A percentile compares a stretch with the other conserved stretches of the same genome.
These are phyloP conservation scores for Penicillium nucicola DNA, from an alignment of 495 filamentous ascomycete species.

Conservation along the genomic window DNA sequence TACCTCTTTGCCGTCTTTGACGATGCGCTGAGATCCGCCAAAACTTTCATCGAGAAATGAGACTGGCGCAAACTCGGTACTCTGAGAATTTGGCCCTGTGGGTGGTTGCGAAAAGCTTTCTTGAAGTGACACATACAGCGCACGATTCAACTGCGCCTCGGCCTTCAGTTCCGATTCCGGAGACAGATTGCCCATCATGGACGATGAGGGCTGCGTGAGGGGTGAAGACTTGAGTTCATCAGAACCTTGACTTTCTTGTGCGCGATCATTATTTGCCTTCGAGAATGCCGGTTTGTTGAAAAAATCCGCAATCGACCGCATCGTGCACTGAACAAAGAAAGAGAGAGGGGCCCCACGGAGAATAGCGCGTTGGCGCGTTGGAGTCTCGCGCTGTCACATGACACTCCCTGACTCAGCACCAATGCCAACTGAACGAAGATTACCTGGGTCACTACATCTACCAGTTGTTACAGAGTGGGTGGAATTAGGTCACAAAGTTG, in stretches of 20 bases:
- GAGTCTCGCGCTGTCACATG: conserved; percentile 25
- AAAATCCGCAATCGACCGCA: conserved; percentile 33
- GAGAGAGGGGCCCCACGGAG: background rate
- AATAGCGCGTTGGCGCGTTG: background rate
- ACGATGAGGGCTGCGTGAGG: conserved; percentile 30
- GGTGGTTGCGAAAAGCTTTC: background rate
- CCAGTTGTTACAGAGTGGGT: too few relatives aligned
- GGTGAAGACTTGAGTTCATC: conserved; percentile 24
- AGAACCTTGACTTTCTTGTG: conserved; percentile 5
- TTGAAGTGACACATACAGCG: conserved; percentile 9
- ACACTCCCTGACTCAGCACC: background rate
- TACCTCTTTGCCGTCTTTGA: conserved; percentile 47
- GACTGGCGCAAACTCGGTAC: conserved; percentile 8
- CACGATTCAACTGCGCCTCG: conserved; percentile 15
- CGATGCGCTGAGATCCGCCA: conserved; percentile 36
- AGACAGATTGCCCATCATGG: conserved; percentile 18
- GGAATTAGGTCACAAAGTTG: too few relatives aligned
- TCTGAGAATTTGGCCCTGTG: conserved; percentile 15
- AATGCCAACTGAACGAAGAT: background rate
- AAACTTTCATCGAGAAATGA: conserved; percentile 23
- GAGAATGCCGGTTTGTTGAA: conserved; percentile 37
- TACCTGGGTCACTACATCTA: too few relatives aligned
- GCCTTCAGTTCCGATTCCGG: conserved; percentile 15
- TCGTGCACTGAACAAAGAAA: conserved; percentile 11
- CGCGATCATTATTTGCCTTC: background rate